Conservation (phyloP, 2,329 filamentous ascomycete species). For the Aspergillus piperis region DNA sequence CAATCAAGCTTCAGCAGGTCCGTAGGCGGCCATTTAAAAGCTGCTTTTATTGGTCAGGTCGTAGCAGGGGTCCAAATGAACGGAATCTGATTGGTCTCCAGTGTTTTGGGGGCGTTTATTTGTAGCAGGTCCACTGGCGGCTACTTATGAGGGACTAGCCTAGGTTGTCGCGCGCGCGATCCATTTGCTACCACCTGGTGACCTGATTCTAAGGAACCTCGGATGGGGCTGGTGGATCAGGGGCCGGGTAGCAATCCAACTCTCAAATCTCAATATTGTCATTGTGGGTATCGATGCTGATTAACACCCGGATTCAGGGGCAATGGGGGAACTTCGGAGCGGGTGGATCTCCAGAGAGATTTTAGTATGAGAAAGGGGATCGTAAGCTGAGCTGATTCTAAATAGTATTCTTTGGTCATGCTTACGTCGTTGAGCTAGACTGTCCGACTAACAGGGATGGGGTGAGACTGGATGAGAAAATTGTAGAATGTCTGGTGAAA, state of each 20-base stretch:
- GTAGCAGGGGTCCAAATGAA: background rate
- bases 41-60: background rate
- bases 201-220: background rate
- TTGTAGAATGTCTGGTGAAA: no score
- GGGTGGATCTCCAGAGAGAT: background rate
- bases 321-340: background rate
- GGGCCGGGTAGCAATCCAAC: background rate
- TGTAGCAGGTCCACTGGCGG: background rate
- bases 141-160: background rate
- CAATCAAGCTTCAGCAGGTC: background rate
- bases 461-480: no score
- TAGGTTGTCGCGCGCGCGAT: background rate
- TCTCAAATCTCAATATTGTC: background rate
- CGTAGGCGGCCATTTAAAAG: conserved; percentile 1
- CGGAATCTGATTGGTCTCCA: background rate
- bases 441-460: no score
- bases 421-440: no score
- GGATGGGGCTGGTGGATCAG: background rate
- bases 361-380: background rate
- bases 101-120: background rate
- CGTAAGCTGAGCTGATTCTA: background rate
- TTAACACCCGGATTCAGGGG: background rate
- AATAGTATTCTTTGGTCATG: background rate
- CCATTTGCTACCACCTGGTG: background rate
- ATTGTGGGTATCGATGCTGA: background rate